These are phyloP conservation scores for Phialocephala sp. DNA, from an alignment of 2,329 filamentous ascomycete species.

Conservation along the genomic window DNA sequence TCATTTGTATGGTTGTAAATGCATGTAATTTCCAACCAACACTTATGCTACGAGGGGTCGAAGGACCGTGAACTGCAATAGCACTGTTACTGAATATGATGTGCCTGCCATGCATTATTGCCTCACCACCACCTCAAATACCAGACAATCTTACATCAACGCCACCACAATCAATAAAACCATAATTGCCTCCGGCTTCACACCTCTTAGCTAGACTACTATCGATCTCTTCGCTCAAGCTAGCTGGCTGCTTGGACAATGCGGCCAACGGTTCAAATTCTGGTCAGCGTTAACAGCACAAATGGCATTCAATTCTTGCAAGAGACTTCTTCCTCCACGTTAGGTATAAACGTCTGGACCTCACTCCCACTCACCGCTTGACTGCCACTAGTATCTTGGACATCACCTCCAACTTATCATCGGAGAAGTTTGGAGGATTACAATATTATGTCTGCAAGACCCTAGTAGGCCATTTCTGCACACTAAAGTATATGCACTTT, in stretches of 20 bases:
- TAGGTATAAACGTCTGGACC: too few species aligned
- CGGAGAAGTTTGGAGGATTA: too few species aligned
- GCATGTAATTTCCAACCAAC: too few species aligned
- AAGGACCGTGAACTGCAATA: constrained; percentile 32
- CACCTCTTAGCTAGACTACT: constrained; percentile 49
- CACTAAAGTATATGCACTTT: too few species aligned
- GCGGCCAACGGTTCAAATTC: constrained; percentile 55
- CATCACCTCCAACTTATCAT: too few species aligned
- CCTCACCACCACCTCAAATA: constrained; percentile 64
- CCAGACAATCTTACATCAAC: constrained; percentile 46
- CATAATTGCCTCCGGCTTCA: constrained; percentile 46
- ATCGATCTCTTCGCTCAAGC: constrained; percentile 46
- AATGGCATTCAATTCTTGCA: constrained; percentile 50
- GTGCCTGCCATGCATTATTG: constrained; percentile 72
- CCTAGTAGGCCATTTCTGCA: too few species aligned
- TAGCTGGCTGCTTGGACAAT: constrained; percentile 48
- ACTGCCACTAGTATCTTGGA: too few species aligned
- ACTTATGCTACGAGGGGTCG: constrained; percentile 32
- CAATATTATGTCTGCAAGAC: too few species aligned
- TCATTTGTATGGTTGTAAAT: too few species aligned
- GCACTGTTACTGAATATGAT: constrained; percentile 66
- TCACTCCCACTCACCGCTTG: too few species aligned
- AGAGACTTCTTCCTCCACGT: constrained; percentile 52
- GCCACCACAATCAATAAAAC: constrained; percentile 22
- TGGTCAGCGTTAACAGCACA: constrained; percentile 52